Evolutionary conservation across 768 basidiomycete genomes (phyloP), one percentile per base, ranked within the genome.

Genomic region (Amanita muscaria): DNA sequence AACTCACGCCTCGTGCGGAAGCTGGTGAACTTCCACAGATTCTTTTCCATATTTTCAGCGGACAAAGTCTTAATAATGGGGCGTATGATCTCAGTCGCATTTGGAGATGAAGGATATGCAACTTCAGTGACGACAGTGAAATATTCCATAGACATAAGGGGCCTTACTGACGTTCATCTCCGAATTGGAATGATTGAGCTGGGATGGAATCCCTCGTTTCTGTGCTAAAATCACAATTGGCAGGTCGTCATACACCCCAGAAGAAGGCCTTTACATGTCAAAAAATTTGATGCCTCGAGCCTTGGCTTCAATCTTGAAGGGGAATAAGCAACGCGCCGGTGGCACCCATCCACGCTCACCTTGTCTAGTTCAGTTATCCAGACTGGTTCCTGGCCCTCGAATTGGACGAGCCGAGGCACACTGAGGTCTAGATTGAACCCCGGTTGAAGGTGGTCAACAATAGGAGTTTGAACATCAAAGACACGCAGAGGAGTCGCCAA

Each of bases 321-420:
- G 30, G 21, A 25, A 33, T 24, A 7, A 47, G 40, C 21, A 14
- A 25, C 21, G 23, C 11, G n/a, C 10, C 15, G 5, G 23, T 40
- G 47, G 16, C 27, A 23, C 24, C n/a, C 12, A n/a, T 7, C 9
- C 21, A 47, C 30, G 42, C 52, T 7, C 23, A 84, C 86, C 80
- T 94, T 96, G 53, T 92, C 83, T n/a, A 85, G 64, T 63, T 96
- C 92, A 11, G 89, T 77, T 67, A 91, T 83, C 83, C 79, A 84
- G 41, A 83, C 73, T 3, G 88, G 83, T 9, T 67, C 66, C 56
- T 79, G 66, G 27, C 74, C 83, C 43, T 83, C 76, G 56, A 88
- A 68, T 59, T 89, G 77, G 41, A 94, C 80, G 42, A 92, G 74
- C 40, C 91, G 76, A 42, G 69, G 69, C 35, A 76, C 83, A 47